These are phyloP conservation scores for Tolypocladium endophyticum DNA, from an alignment of 2,329 filamentous ascomycete species.

Conservation along the genomic window DNA sequence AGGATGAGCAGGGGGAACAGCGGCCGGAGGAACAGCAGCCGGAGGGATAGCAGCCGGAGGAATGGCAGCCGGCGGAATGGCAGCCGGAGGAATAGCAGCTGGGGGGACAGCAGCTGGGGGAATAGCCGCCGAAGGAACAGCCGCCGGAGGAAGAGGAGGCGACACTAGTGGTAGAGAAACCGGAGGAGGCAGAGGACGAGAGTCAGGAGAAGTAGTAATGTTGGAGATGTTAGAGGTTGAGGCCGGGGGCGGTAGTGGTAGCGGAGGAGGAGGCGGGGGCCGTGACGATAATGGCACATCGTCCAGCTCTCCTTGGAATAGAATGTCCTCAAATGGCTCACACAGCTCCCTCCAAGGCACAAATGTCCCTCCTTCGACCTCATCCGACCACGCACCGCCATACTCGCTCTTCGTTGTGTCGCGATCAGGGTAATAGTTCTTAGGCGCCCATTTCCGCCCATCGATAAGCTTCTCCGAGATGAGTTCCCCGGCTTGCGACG, in stretches of 20 bases:
- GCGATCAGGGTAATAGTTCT: conserved; percentile 5
- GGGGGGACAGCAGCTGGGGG: neutral
- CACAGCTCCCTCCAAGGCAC: conserved; percentile 17
- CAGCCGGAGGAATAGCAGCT: neutral
- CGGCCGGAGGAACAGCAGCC: no score
- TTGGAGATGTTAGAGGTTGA: neutral
- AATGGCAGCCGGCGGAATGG: no score
- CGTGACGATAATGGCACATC: neutral
- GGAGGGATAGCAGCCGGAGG: no score
- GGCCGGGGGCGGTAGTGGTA: neutral
- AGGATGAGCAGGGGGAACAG: no score
- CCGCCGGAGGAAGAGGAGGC: neutral
- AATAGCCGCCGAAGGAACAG: neutral
- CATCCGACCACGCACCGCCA: conserved; percentile 14
- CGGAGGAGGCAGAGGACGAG: neutral
- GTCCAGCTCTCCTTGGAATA: conserved; percentile 11
- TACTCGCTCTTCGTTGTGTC: conserved; percentile 5
- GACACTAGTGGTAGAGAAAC: no score
- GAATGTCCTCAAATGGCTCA: conserved; percentile 9
- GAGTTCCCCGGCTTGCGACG: conserved; percentile 10
- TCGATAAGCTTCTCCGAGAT: conserved; percentile 18
- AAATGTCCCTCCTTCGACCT: conserved; percentile 11
- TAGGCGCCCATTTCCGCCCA: conserved; percentile 17
- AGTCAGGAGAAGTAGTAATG: neutral
- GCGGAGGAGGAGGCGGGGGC: neutral